These are phyloP conservation scores for Ballota nigra DNA, from an alignment of 257 asterid species.

Conservation along the genomic window DNA sequence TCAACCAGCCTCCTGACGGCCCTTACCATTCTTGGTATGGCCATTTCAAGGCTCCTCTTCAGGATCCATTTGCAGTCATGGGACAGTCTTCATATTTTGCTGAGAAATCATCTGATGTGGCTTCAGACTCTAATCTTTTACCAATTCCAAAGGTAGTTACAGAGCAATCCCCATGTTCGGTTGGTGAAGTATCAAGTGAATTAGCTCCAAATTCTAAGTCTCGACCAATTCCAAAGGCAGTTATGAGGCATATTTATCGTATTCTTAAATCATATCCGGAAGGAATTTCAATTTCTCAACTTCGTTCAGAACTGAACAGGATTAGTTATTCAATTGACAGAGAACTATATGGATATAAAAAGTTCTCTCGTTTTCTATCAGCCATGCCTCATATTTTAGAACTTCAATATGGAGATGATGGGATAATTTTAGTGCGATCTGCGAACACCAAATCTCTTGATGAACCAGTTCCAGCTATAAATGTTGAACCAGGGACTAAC, in stretches of 20 bases:
- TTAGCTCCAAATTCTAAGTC: slow-evolving; percentile 21
- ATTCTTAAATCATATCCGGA: slow-evolving; percentile 54
- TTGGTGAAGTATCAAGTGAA: slow-evolving; percentile 37
- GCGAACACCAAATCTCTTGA: slow-evolving; percentile 36
- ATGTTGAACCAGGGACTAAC: slow-evolving; percentile 24
- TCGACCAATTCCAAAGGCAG: slow-evolving; percentile 59
- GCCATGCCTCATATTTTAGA: slow-evolving; percentile 69
- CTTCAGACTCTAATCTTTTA: slow-evolving; percentile 41
- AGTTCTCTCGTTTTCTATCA: slow-evolving; percentile 68
- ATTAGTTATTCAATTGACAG: slow-evolving; percentile 46
- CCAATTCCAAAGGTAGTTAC: slow-evolving; percentile 62
- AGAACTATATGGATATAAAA: slow-evolving; percentile 67
- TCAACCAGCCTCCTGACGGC: slow-evolving; percentile 97
- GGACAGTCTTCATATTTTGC: slow-evolving; percentile 40
- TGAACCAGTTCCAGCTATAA: slow-evolving; percentile 28
- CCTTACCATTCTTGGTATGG: slow-evolving; percentile 90
- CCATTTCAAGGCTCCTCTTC: slow-evolving; percentile 64
- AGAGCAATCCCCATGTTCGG: slow-evolving; percentile 39
- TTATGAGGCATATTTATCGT: slow-evolving; percentile 44
- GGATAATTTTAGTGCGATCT: slow-evolving; percentile 36
- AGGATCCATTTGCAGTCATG: slow-evolving; percentile 58
- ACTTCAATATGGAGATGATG: slow-evolving; percentile 44
- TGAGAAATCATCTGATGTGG: slow-evolving; percentile 39
- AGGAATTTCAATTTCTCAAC: slow-evolving; percentile 55
- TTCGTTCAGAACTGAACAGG: slow-evolving; percentile 56